Base-by-base conservation (phyloP, 2,329 filamentous ascomycete species). In the Exophiala calicioides region DNA sequence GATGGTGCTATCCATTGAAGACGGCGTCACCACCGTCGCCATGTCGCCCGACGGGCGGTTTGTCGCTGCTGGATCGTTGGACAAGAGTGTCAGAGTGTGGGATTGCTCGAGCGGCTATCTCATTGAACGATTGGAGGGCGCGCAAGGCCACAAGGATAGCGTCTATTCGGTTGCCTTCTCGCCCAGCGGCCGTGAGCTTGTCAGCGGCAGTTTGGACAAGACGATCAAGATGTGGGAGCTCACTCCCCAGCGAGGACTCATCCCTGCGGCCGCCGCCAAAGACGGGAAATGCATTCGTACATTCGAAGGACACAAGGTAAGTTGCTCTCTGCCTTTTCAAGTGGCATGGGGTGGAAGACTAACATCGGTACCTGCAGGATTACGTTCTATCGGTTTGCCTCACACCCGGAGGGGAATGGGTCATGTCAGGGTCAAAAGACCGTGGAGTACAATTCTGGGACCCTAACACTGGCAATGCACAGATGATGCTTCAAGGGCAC, bases 221-320 rank as follows among this genome's bases (percentile, higher is more conserved):
- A 97, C 91, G 0, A 97, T 97, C 76, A 95, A 96, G 76, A 95
- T 97, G 86, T 98, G 93, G 90, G 90, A 96, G 74, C 79, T 98
- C 39, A 84, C 80, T 44, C 80, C 86, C 16, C 81, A 85, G 33
- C 80, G 86, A 59, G 76, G 77, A 58, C 80, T 84, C 60, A 78
- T 83, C 49, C 77, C 81, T 35, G 81, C 79, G 63, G 77, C 80
- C 33, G 81, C 78, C 23, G 79, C 84, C 6, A 94, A 93, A 75
- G 86, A 86, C 26, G 91, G 93, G 60, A 89, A 95, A 67, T 97
- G 93, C 66, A 84, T 96, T 61, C 89, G 90, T 74, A 97, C 91
- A 1, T 98, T 97, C 62, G 93, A 97, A 65, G 93, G 93, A 39
- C 93, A 98, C 72, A 87, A 95, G 69, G 86, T 90, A 76, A 67